Evolutionary conservation across 1,139 yeast species (phyloP), one percentile per base, ranked within the genome.

Genomic region (Pichia sp.): DNA sequence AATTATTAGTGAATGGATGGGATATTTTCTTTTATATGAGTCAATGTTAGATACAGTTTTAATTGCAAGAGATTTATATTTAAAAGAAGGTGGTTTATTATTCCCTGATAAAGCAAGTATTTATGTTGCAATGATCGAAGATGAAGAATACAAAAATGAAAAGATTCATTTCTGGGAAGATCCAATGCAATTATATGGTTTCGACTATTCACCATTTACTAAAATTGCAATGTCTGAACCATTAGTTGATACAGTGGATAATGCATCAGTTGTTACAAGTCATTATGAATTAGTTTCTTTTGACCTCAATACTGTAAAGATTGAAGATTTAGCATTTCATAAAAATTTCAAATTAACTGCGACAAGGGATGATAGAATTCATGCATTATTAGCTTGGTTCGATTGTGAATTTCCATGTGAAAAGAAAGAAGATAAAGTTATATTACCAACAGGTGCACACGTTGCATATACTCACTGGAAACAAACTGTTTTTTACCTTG

Each of bases 1-100:
- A 56, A 94, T 94, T 57, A 84, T 94, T 50, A 82, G 95, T 52
- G 99, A 94, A 69, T 94, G 99, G 99, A 94, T 94, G 99, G 99
- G 99, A 22, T 94, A 94, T 69, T 94, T 94, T 62, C 70, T 94
- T 59, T 72, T 94, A 48, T 94, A 92, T 63, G 99, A 94, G 72
- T 86, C 96, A 52, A 94, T 94, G 99, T 76, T 94, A 65, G 98
- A 94, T 65, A 89, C 98, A 33, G 99, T 94, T 24, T 71, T 94
- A 53, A 78, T 79, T 55, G 99, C 99, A 30, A 80, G 99, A 68
- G 99, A 94, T 69, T 79, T 76, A 65, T 94, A 89, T 65, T 76
- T 94, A 61, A 87, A 75, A 40, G 58, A 61, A 42, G 65, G 62
- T 39, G 99, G 99, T 9, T 73, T 90, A 55, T 87, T 94, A 51